Percentiles rank a stretch among this genome's conserved stretches.
These are phyloP conservation scores for Rhodomyrtus psidioides DNA, from an alignment of 441 rosid species.

Conservation along the genomic window DNA sequence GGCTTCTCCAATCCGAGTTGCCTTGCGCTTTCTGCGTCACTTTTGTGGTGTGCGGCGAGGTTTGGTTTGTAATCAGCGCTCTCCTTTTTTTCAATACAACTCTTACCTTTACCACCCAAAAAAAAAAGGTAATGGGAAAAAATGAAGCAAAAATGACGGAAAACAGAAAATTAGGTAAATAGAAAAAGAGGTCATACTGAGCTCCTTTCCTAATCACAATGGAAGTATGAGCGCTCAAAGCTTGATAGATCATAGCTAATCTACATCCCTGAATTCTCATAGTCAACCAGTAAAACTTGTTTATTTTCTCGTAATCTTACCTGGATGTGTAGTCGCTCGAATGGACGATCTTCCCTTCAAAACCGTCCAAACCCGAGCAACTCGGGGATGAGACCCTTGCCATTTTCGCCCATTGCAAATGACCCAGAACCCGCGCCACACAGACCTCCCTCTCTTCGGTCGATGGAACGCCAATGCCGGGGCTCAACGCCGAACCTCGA, in stretches of 20 bases:
- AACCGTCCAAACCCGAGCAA: constrained; percentile 23
- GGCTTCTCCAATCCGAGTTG: too few relatives aligned
- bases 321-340: constrained; percentile 24
- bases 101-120: too few relatives aligned
- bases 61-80: too few relatives aligned
- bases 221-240: constrained; percentile 16
- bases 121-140: too few relatives aligned
- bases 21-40: too few relatives aligned
- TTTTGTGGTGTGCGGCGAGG: too few relatives aligned
- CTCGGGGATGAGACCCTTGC: constrained; percentile 16
- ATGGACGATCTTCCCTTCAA: constrained; percentile 26
- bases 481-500: constrained; percentile 15
- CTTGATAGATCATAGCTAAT: constrained; percentile 29
- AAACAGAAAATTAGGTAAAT: too few relatives aligned
- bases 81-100: too few relatives aligned
- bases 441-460: constrained; percentile 14
- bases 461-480: constrained; percentile 19
- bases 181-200: constrained; percentile 6
- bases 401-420: constrained; percentile 34
- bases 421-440: constrained; percentile 21
- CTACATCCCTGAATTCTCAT: constrained; percentile 50
- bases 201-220: constrained; percentile 29
- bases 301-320: constrained; percentile 11
- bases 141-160: not conserved
- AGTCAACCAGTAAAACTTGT: constrained; percentile 37